Evolutionary conservation across 1,284 basidiomycete genomes (phyloP).

Genomic region (Somion occarium): DNA sequence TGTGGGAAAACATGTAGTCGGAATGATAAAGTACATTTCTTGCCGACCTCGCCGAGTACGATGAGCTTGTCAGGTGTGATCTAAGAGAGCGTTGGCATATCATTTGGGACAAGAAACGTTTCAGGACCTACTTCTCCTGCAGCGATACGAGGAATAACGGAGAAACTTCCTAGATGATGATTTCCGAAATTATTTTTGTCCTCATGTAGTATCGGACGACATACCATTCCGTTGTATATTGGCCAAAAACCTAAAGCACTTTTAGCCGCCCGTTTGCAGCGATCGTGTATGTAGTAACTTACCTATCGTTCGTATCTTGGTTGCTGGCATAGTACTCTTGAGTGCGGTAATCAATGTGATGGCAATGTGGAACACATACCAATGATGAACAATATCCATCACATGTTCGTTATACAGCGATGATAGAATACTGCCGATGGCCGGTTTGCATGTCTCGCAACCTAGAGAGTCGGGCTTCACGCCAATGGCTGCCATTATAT

Average conservation of each 20-base stretch:
- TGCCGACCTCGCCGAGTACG: slow-evolving; percentile 64
- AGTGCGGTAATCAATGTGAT: no score
- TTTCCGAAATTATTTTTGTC: background rate
- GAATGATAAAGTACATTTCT: slow-evolving; percentile 45
- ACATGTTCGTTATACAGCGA: slow-evolving; percentile 69
- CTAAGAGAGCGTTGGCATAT: slow-evolving; percentile 18
- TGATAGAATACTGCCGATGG: slow-evolving; percentile 64
- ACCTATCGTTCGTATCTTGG: slow-evolving; percentile 66
- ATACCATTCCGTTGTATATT: slow-evolving; percentile 73
- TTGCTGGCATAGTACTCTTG: slow-evolving; percentile 27
- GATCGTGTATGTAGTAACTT: slow-evolving; percentile 7
- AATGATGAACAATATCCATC: slow-evolving; percentile 59
- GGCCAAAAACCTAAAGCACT: slow-evolving; percentile 47
- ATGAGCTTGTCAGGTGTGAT: slow-evolving; percentile 68
- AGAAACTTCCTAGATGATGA: slow-evolving; percentile 48
- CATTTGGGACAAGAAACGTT: background rate
- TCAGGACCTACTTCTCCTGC: slow-evolving; percentile 46
- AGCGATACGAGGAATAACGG: slow-evolving; percentile 67
- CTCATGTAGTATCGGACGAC: background rate
- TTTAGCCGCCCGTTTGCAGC: background rate
- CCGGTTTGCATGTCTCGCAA: slow-evolving; percentile 74
- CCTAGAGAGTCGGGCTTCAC: slow-evolving; percentile 50
- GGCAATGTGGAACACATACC: slow-evolving; percentile 23
- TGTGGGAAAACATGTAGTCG: background rate
- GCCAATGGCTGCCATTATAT: slow-evolving; percentile 52